A percentile compares a stretch with the other conserved stretches of the same genome.
Conservation (phyloP, 2,329 filamentous ascomycete species). For the Cryphonectria carpinicola region DNA sequence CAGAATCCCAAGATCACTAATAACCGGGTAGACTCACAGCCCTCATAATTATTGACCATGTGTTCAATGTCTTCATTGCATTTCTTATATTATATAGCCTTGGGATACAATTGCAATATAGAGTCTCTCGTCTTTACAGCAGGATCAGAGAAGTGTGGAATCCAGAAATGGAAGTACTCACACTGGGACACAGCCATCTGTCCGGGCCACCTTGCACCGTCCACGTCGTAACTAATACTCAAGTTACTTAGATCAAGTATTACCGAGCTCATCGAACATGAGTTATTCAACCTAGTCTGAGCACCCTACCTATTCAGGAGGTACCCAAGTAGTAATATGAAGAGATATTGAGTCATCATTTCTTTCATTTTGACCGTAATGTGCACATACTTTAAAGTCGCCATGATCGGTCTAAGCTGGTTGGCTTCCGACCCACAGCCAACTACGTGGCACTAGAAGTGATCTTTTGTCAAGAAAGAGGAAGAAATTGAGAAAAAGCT, state of each 20-base stretch:
- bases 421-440: background rate
- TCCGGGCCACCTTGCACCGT: background rate
- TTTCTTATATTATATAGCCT: background rate
- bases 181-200: background rate
- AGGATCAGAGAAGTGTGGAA: background rate
- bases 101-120: too few species aligned
- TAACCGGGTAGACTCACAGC: background rate
- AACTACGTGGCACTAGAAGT: background rate
- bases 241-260: background rate
- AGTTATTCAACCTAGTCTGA: background rate
- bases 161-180: too few species aligned
- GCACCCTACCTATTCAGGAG: background rate
- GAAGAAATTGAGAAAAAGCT: background rate
- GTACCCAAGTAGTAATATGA: background rate
- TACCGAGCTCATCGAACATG: background rate
- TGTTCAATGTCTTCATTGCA: background rate
- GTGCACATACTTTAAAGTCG: background rate
- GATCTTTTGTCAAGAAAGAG: background rate
- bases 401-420: background rate
- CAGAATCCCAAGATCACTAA: too few species aligned
- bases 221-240: background rate
- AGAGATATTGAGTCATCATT: background rate
- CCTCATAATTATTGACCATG: background rate
- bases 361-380: background rate
- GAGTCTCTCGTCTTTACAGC: background rate